Base-by-base conservation (phyloP, 371 early-diverging fungal species). In the Saksenaea vasiformis region DNA sequence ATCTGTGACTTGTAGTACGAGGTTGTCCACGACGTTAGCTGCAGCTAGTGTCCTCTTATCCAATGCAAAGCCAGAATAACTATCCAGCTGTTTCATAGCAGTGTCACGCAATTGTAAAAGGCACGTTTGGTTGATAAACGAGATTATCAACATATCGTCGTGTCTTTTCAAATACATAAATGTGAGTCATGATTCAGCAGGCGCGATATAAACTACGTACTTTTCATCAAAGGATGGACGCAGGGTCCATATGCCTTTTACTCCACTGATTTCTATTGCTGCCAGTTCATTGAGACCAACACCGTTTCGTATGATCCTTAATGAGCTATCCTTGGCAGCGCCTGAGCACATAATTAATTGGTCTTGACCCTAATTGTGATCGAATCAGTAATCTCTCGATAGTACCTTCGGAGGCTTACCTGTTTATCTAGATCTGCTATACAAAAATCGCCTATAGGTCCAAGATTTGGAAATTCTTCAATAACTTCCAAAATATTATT, bases 341-440 rank as follows among this genome's bases (percentile, higher is more conserved):
- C 98, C 97, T 1, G 93, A 91, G 66, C 96, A 96, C 4, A 95
- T 89, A 8, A 97, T 91, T 5, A 97, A 69, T 67, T 93, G 91
- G 4, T 87, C 88, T 58, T 81, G 79, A 5, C 87, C 90, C 71
- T 68, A 55, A 9, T 31, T 4, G 31, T 31, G 31, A 39, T 27
- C 5, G 31, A 24, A 56, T 56, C 39, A 51, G 39, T 14, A 38
- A 27, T 28, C 3, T 58, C 53, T 28, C 14, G 19, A 17, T 55
- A 7, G 4, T 59, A n/a, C 26, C 14, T 38, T 17, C 13, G 14
- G 28, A 56, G 28, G 8, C 36, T 31, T 58, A 85, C 88, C 69
- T 92, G 86, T 67, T 88, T 86, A 55, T 92, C 92, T 17, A 86
- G 44, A 77, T 95, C 92, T 9, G 91, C 88, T 10, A 95, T 86